Percentiles rank a stretch among this genome's conserved stretches.
phyloP scores from a whole-genome alignment of 1,284 basidiomycete species.

The Salmacisia buchloeana region DNA sequence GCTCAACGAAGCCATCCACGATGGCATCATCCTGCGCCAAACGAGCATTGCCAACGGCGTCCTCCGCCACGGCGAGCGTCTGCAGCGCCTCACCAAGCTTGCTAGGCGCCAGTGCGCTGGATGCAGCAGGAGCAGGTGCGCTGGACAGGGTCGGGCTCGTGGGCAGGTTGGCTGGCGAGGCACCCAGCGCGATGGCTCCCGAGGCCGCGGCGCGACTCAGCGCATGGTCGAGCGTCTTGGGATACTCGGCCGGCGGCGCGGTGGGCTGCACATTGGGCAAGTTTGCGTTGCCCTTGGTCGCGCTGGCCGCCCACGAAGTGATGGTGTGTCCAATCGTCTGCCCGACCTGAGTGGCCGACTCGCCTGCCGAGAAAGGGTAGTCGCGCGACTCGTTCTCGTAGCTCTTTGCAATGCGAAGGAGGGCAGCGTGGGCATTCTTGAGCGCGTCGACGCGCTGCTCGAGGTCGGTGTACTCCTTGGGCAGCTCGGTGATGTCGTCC shows the following conservation, averaged over 20 bases:
- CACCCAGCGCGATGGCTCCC: conserved; percentile 58
- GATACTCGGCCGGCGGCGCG: conserved; percentile 50
- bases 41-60: conserved; percentile 78
- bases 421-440: conserved; percentile 63
- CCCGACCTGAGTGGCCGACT: conserved; percentile 56
- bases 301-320: conserved; percentile 82
- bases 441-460: conserved; percentile 91
- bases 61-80: conserved; percentile 75
- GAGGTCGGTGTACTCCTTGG: conserved; percentile 85
- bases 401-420: conserved; percentile 62
- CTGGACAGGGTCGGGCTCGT: conserved; percentile 8
- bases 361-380: conserved; percentile 53
- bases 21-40: conserved; percentile 76
- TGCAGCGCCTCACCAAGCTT: conserved; percentile 64
- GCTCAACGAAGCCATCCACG: conserved; percentile 68
- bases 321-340: conserved; percentile 64
- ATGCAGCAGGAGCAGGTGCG: conserved; percentile 14
- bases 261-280: conserved; percentile 65
- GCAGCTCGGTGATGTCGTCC: conserved; percentile 82
- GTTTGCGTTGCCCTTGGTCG: conserved; percentile 63
- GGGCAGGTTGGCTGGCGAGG: conserved; percentile 30
- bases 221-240: conserved; percentile 91
- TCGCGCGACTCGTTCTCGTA: conserved; percentile 48
- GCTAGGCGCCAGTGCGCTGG: conserved; percentile 23
- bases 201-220: conserved; percentile 72